Evolutionary conservation across 1,284 basidiomycete species (phyloP), one percentile per base, ranked within the genome.

Genomic region (Papiliotrema laurentii): DNA sequence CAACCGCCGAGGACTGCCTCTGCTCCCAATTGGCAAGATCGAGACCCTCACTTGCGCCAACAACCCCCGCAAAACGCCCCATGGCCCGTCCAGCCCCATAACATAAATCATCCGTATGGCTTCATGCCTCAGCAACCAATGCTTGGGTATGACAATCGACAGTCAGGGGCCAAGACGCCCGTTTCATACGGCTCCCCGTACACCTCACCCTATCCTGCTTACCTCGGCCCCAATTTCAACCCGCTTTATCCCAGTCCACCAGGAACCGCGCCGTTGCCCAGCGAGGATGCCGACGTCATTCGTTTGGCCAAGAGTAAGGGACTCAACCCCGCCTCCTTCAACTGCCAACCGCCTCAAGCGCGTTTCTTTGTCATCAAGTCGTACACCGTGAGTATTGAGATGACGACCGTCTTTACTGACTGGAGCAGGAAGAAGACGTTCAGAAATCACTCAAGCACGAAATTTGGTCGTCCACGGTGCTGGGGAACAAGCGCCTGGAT

Each of bases 291-390:
- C 51, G 90, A 93, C 63, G 83, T 94, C n/a, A 86, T 87, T 21
- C 81, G 85, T 40, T 77, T 96, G 47, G 85, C 92, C 56, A 83
- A 86, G 13, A 81, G 80, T 39, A 94, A 94, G 72, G 90, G 90
- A 10, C 90, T 96, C 66, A 96, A 96, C 64, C 92, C 92, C 5
- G 77, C 82, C 13, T 82, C 81, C 35, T 96, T 94, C 61, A 88
- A 94, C 60, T 83, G 82, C 49, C 80, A 84, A 44, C 91, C 92
- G 6, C 70, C 79, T 21, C 34, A 83, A 83, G 90, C 92, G 7
- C 81, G 91, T 16, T 97, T 81, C 76, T 96, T 96, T 65, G 92
- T 97, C 26, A 97, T 97, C 80, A 96, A 97, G 72, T 92, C 88
- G 0, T 97, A 93, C 74, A 97, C 92, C 30, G 63, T 60, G 36